Base-by-base conservation (phyloP, 768 basidiomycete species). In the Tylopilus plumbeoviolaceoides region DNA sequence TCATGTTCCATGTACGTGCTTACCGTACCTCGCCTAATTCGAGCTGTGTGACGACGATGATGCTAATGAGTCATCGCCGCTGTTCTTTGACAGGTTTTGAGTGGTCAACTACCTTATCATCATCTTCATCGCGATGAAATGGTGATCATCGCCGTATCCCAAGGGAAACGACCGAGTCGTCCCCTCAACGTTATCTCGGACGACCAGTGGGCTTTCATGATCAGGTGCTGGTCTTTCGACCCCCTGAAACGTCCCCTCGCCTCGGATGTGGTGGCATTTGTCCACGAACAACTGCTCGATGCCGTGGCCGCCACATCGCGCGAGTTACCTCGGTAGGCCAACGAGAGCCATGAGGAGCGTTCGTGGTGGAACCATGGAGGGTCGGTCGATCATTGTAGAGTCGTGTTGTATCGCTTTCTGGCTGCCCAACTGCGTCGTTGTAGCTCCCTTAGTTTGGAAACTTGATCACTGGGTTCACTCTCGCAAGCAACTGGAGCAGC, bases 171-270 rank as follows among this genome's bases (percentile, higher is more conserved):
- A 18, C 65, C 65, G 7, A 54, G 17, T 25, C 59, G 61, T 23
- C 61, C 64, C 1, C 6, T 38, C 5, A 1, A 10, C 17, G 42
- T 56, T 23, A 36, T 66, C 11, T 45, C 46, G 18, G 62, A 66
- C 33, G 52, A 48, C 12, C 61, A 55, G n/a, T 69, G 65, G 65
- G 8, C 35, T 0, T 64, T 66, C 25, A 59, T 69, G 53, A 53
- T 48, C 33, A 6, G 4, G 17, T 66, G 67, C 46, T 68, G 65
- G 64, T 65, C 59, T 4, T 70, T 65, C 33, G 66, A 65, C 14
- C 36, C 51, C 60, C 7, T 18, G 57, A 61, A 48, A 49, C 63
- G 78, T 38, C 75, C 76, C 8, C 59, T 59, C 20, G 59, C 60
- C 30, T 45, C 41, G 20, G 68, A 70, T 27, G 64, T 74, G 35